Conservation (phyloP, 1,284 basidiomycete genomes). For the Trametes versicolor region DNA sequence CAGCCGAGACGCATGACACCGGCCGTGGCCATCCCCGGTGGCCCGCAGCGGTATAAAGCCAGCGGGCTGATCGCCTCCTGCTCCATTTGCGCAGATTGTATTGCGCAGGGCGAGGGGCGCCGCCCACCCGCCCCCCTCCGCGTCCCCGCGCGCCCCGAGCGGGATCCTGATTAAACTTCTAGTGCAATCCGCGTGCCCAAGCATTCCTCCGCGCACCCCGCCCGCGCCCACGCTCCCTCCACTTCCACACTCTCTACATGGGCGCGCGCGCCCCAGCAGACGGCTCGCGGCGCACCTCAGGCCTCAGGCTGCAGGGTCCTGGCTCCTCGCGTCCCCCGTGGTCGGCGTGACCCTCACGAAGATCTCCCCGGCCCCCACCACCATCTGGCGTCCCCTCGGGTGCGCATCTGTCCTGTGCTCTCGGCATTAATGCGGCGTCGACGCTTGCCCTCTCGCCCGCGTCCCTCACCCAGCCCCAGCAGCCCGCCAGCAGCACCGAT, state of each 20-base stretch:
- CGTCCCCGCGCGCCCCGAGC: conserved; percentile 13
- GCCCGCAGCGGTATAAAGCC: conserved; percentile 11
- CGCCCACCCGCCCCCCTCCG: neutral
- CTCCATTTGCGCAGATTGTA: conserved; percentile 17
- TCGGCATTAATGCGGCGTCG: conserved; percentile 23
- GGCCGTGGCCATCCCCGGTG: conserved; percentile 12
- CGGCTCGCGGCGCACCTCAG: too few species aligned
- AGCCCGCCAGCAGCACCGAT: neutral
- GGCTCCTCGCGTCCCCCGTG: neutral
- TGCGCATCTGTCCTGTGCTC: neutral
- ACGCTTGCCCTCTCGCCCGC: conserved; percentile 3
- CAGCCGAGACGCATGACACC: neutral
- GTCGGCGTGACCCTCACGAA: neutral
- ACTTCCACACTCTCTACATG: neutral
- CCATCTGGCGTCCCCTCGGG: neutral
- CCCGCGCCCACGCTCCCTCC: conserved; percentile 7
- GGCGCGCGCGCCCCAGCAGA: neutral
- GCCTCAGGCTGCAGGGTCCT: neutral
- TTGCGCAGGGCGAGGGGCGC: conserved; percentile 1
- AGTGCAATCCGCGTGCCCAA: conserved; percentile 12
- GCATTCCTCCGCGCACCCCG: conserved; percentile 10
- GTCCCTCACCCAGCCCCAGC: neutral
- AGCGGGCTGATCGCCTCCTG: conserved; percentile 9
- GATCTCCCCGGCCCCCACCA: neutral
- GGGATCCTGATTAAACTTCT: conserved; percentile 26